Evolutionary conservation across 2,329 filamentous ascomycete genomes (phyloP).

Genomic region (Fusarium veterinarium): DNA sequence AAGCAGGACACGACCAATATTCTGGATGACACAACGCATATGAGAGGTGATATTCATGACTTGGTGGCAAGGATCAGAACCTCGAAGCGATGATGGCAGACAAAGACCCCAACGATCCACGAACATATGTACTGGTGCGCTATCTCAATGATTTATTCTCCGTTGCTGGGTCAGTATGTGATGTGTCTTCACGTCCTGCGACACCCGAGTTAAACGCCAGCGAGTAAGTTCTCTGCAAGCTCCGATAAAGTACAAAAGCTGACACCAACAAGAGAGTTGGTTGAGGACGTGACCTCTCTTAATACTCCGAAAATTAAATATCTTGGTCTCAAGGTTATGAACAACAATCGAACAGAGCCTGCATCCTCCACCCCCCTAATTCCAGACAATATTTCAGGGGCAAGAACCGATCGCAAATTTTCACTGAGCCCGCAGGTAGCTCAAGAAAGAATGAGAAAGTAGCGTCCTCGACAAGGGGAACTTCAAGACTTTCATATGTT

Average conservation of each 20-base stretch:
- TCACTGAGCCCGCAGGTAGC: too few species aligned
- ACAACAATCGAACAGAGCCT: too few species aligned
- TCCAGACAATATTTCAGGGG: too few species aligned
- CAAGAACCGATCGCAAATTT: too few species aligned
- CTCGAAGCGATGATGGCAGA: neutral
- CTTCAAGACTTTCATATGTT: neutral
- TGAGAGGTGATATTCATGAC: neutral
- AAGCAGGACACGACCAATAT: constrained; percentile 8
- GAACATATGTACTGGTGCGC: neutral
- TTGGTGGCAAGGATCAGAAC: neutral
- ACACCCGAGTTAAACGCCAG: neutral
- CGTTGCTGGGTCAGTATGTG: constrained; percentile 2
- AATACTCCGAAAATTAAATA: too few species aligned
- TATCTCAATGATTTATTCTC: constrained; percentile 11
- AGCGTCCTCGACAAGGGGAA: too few species aligned
- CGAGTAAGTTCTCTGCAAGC: neutral
- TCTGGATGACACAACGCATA: neutral
- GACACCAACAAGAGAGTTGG: too few species aligned
- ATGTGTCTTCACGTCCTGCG: neutral
- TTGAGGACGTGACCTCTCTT: too few species aligned
- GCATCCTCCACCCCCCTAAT: too few species aligned
- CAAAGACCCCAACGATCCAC: neutral
- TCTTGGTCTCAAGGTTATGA: too few species aligned
- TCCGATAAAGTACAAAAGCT: too few species aligned
- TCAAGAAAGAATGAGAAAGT: too few species aligned